Percentiles rank a stretch among this genome's conserved stretches.
phyloP scores from a whole-genome alignment of 345 rosid genomes.

The Toxicodendron radicans region DNA sequence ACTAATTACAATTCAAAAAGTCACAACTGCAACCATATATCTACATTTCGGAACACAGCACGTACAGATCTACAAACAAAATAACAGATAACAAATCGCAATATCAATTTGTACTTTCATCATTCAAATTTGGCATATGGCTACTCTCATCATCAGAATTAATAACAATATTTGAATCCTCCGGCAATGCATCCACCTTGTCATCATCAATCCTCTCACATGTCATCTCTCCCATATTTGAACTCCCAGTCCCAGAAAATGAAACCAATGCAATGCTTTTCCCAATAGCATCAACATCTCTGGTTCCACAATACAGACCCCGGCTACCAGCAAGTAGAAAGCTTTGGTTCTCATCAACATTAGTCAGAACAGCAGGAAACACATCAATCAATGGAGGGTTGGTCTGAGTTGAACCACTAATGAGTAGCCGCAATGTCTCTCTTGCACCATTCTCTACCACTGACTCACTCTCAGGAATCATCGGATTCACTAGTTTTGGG shows the following conservation, averaged over 20 bases:
- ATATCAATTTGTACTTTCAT: conserved; percentile 22
- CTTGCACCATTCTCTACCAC: conserved; percentile 86
- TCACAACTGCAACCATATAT: conserved; percentile 35
- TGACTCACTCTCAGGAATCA: conserved; percentile 59
- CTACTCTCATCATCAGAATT: conserved; percentile 15
- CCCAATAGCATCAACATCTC: conserved; percentile 45
- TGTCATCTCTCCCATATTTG: conserved; percentile 7
- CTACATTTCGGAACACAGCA: conserved; percentile 5
- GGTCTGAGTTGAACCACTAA: conserved; percentile 58
- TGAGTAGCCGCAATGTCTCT: conserved; percentile 81
- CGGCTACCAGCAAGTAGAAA: conserved; percentile 53
- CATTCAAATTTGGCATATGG: conserved; percentile 4
- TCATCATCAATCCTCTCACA: conserved; percentile 8
- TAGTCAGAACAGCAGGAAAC: conserved; percentile 44
- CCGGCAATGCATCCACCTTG: conserved; percentile 10
- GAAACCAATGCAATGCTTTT: conserved; percentile 45
- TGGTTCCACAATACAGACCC: conserved; percentile 57
- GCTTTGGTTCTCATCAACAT: conserved; percentile 36
- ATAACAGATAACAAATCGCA: neutral
- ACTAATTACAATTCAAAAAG: conserved; percentile 38
- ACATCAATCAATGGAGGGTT: conserved; percentile 52
- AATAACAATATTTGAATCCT: conserved; percentile 24
- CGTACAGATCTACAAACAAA: conserved; percentile 16
- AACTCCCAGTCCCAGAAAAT: conserved; percentile 37
- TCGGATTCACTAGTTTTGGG: conserved; percentile 49